Percentiles rank a stretch among this genome's conserved stretches.
Evolutionary conservation across 1,139 yeast genomes (phyloP).

Genomic region (Pichia inconspicua): DNA sequence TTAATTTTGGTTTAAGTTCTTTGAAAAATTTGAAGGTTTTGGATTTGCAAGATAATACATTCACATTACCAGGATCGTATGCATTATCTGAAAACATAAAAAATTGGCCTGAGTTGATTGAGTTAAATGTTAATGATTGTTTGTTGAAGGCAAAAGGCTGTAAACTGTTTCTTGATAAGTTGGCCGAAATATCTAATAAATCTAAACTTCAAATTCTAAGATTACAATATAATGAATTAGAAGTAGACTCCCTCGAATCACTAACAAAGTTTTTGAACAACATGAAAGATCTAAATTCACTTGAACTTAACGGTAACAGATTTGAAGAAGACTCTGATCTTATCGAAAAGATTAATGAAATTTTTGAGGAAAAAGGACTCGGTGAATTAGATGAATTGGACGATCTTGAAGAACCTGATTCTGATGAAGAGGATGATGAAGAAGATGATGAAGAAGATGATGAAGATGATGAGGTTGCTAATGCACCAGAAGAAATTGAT

Average conservation of each 20-base stretch:
- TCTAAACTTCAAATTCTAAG: constrained; percentile 50
- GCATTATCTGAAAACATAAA: constrained; percentile 55
- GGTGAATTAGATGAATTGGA: constrained; percentile 89
- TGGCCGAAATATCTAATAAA: constrained; percentile 30
- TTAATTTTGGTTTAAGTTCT: constrained; percentile 60
- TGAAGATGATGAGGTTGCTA: constrained; percentile 47
- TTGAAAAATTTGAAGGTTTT: constrained; percentile 57
- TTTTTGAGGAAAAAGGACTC: constrained; percentile 65
- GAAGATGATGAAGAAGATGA: constrained; percentile 63
- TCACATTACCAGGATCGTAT: constrained; percentile 75
- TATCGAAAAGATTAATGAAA: constrained; percentile 44
- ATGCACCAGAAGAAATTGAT: constrained; percentile 36
- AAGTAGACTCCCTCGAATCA: constrained; percentile 50
- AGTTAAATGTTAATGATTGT: constrained; percentile 85
- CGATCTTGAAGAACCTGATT: constrained; percentile 84
- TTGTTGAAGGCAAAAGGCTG: constrained; percentile 75
- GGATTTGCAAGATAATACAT: constrained; percentile 92
- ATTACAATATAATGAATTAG: constrained; percentile 87
- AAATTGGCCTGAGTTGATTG: constrained; percentile 53
- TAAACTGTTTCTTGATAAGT: constrained; percentile 41
- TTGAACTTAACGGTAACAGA: constrained; percentile 90
- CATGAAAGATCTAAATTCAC: constrained; percentile 50
- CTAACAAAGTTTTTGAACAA: constrained; percentile 48
- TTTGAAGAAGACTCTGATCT: constrained; percentile 70
- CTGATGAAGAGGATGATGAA: constrained; percentile 81